These are phyloP conservation scores for Raffaelea ambrosiae DNA, from an alignment of 2,329 filamentous ascomycete genomes.

Conservation along the genomic window DNA sequence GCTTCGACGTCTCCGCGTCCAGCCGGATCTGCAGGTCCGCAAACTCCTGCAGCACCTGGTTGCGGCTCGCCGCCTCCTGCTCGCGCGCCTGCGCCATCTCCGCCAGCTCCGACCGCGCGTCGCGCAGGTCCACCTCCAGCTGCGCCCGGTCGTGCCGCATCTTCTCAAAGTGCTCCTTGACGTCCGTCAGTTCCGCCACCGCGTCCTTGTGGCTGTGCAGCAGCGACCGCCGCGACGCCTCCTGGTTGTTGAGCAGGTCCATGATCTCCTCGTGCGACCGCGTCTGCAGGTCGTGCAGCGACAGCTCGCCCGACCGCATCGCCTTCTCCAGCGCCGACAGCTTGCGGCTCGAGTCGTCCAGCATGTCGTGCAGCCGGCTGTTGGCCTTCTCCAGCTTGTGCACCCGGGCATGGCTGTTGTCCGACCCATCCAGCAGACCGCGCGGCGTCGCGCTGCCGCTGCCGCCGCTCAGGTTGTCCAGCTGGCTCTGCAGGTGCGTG, in stretches of 20 bases:
- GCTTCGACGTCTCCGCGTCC: constrained; percentile 78
- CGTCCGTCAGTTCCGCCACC: constrained; percentile 74
- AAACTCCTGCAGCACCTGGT: constrained; percentile 84
- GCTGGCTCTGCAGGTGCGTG: constrained; percentile 78
- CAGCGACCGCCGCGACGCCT: constrained; percentile 74
- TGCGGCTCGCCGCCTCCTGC: constrained; percentile 80
- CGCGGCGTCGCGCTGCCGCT: constrained; percentile 32
- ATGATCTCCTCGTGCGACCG: constrained; percentile 92
- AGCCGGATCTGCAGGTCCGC: constrained; percentile 88
- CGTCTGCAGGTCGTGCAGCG: constrained; percentile 82
- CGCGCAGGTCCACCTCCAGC: constrained; percentile 79
- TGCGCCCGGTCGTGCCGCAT: constrained; percentile 72
- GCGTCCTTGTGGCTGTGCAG: constrained; percentile 80
- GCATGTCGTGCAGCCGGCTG: constrained; percentile 81
- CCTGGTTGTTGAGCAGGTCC: constrained; percentile 85
- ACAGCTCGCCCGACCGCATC: constrained; percentile 78
- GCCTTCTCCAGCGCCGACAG: constrained; percentile 82
- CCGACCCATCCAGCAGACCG: neutral
- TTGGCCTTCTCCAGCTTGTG: constrained; percentile 92
- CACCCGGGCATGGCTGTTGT: constrained; percentile 43
- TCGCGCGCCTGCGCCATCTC: constrained; percentile 73
- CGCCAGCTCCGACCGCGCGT: constrained; percentile 72
- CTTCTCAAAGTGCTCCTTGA: constrained; percentile 80
- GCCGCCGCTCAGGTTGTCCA: constrained; percentile 57
- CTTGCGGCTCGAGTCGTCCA: constrained; percentile 90